Base-by-base conservation (phyloP, 257 asterid genomes). In the Solanum chaucha region DNA sequence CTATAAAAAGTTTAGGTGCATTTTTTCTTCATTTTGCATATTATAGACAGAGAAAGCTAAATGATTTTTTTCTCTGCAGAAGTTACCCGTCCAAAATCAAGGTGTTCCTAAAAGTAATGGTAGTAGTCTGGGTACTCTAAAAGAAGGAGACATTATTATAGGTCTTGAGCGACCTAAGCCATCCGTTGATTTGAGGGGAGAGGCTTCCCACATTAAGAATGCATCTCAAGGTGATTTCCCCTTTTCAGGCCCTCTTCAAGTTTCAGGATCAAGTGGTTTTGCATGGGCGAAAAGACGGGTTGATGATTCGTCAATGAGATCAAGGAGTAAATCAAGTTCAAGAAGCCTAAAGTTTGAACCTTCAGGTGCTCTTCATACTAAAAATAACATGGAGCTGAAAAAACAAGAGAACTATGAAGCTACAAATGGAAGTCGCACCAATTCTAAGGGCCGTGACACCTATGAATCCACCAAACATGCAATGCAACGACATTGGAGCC, bases 221-320 rank as follows among this genome's bases (percentile, higher is more conserved):
- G 92, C 98, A 15, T 96, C 99, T 67, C 98, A 96, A 90, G 99
- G 98, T 1, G 99, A 96, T 17, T 95, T 95, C 48, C 92, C 92
- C 32, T 94, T 86, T 89, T 89, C 95, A 1, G 98, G 99, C 19
- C 98, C 98, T 71, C 87, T 96, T 85, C 99, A 96, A 87, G 97
- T 95, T 40, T 90, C 98, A 11, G 99, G 97, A 82, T 96, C 99
- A 17, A 97, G 98, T 82, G 99, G 98, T 41, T 97, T 97, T 86
- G 98, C 99, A 11, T 96, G 99, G 99, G 99, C 98, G 2, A 95
- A 89, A 90, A 91, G 95, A 86, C 91, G 94, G 85, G 85, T 87
- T 86, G 93, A 91, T 10, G 98, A 94, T 70, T 88, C 97, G 14
- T 93, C 98, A 14, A 85, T 93, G 51, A 93, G 96, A 89, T 93